Evolutionary conservation across 2,329 filamentous ascomycete genomes (phyloP).

Genomic region (Phaeosphaeriaceae sp.): DNA sequence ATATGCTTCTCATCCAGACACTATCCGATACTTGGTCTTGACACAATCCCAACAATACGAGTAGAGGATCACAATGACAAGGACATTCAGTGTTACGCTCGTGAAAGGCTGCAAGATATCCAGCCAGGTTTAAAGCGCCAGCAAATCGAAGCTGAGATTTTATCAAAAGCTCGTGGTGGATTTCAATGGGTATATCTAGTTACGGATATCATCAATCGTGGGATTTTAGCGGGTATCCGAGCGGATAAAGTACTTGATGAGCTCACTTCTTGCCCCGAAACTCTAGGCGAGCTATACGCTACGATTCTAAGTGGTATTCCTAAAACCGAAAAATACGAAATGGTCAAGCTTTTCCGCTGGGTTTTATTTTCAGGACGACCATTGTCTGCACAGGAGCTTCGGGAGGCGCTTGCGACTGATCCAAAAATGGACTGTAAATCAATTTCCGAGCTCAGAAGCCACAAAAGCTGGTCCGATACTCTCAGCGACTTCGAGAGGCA

Average conservation of each 20-base stretch:
- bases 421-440: slow-evolving; percentile 8
- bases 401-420: slow-evolving; percentile 17
- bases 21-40: slow-evolving; percentile 51
- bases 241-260: slow-evolving; percentile 5
- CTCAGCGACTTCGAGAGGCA: slow-evolving; percentile 12
- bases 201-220: slow-evolving; percentile 5
- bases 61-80: slow-evolving; percentile 37
- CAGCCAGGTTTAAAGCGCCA: slow-evolving; percentile 5
- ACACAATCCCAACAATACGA: slow-evolving; percentile 37
- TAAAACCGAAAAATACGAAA: slow-evolving; percentile 4
- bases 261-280: slow-evolving; percentile 3
- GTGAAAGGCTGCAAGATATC: slow-evolving; percentile 8
- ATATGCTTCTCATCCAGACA: slow-evolving; percentile 58
- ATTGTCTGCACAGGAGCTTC: slow-evolving; percentile 17
- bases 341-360: slow-evolving; percentile 15
- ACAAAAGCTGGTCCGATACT: slow-evolving; percentile 12
- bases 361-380: slow-evolving; percentile 11
- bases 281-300: slow-evolving; percentile 4
- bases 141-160: slow-evolving; percentile 9
- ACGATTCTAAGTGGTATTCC: not conserved
- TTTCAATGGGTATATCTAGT: slow-evolving; percentile 9
- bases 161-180: slow-evolving; percentile 4
- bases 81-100: slow-evolving; percentile 36
- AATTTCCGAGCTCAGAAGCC: slow-evolving; percentile 3
- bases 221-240: slow-evolving; percentile 2